These are phyloP conservation scores for Claviceps sp. DNA, from an alignment of 2,329 filamentous ascomycete species.

Conservation along the genomic window DNA sequence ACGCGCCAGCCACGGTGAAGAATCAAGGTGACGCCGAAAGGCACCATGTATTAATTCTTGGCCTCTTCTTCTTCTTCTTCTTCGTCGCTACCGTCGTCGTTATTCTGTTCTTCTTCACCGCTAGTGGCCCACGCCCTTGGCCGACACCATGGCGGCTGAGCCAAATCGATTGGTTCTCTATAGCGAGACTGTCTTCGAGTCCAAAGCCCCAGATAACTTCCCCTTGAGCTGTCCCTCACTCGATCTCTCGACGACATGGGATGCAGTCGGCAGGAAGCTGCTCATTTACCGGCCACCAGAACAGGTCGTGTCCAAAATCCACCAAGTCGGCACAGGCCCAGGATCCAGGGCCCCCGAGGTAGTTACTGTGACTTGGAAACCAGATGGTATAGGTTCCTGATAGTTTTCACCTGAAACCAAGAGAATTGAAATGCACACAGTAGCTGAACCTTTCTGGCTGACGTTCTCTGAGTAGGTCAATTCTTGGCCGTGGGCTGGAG, in stretches of 20 bases:
- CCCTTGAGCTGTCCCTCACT: constrained; percentile 72
- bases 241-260: constrained; percentile 63
- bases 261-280: constrained; percentile 53
- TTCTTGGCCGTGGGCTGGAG: constrained; percentile 74
- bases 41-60: neutral
- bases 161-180: constrained; percentile 29
- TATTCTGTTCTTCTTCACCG: neutral
- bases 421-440: neutral
- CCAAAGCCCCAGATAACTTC: constrained; percentile 40
- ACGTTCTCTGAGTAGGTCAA: constrained; percentile 37
- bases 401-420: neutral
- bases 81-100: neutral
- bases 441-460: neutral
- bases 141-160: constrained; percentile 13
- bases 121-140: neutral
- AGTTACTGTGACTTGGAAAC: constrained; percentile 48
- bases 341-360: constrained; percentile 28
- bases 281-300: constrained; percentile 68
- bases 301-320: constrained; percentile 46
- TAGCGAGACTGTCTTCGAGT: constrained; percentile 44
- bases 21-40: neutral
- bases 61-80: neutral
- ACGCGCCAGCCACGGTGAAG: neutral
- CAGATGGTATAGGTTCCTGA: constrained; percentile 40
- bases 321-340: constrained; percentile 27